phyloP scores from a whole-genome alignment of 1,139 yeast species.

The Entelexis paramagnoliae region DNA sequence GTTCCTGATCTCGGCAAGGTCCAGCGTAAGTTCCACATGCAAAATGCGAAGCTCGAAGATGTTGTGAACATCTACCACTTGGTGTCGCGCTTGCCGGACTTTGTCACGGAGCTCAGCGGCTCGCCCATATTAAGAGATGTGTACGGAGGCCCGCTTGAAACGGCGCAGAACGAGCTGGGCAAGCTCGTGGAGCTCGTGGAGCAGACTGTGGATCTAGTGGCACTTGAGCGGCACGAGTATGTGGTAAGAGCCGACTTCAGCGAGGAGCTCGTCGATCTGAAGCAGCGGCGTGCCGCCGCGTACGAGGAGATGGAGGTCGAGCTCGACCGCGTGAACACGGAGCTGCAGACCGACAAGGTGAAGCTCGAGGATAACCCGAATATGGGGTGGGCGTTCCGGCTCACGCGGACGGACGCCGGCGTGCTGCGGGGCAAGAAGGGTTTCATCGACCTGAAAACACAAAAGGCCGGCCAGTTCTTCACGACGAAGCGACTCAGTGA shows the following conservation, averaged over 20 bases:
- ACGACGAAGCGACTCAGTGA: constrained; percentile 56
- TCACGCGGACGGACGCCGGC: constrained; percentile 80
- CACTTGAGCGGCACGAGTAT: constrained; percentile 67
- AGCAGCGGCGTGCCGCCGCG: constrained; percentile 46
- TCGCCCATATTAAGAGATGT: constrained; percentile 23
- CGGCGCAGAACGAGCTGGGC: constrained; percentile 42
- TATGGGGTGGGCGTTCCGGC: constrained; percentile 90
- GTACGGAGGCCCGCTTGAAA: constrained; percentile 52
- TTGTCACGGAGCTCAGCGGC: constrained; percentile 44
- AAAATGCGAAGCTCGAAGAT: constrained; percentile 58
- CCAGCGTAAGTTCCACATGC: constrained; percentile 51
- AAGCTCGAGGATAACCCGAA: constrained; percentile 77
- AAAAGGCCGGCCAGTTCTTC: constrained; percentile 88
- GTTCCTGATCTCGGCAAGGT: constrained; percentile 79
- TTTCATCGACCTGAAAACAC: constrained; percentile 75
- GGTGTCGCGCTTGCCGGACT: constrained; percentile 57
- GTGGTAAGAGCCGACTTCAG: constrained; percentile 86
- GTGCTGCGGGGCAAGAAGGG: constrained; percentile 53
- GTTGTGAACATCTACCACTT: constrained; percentile 84
- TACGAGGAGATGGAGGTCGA: constrained; percentile 47
- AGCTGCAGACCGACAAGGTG: constrained; percentile 70
- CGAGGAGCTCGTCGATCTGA: constrained; percentile 55
- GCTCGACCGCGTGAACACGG: constrained; percentile 60
- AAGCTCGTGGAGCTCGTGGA: constrained; percentile 81
- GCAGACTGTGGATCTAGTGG: constrained; percentile 78